A percentile compares a stretch with the other conserved stretches of the same genome.
These are phyloP conservation scores for Penicillium pulvis DNA, from an alignment of 495 filamentous ascomycete genomes.

Conservation along the genomic window DNA sequence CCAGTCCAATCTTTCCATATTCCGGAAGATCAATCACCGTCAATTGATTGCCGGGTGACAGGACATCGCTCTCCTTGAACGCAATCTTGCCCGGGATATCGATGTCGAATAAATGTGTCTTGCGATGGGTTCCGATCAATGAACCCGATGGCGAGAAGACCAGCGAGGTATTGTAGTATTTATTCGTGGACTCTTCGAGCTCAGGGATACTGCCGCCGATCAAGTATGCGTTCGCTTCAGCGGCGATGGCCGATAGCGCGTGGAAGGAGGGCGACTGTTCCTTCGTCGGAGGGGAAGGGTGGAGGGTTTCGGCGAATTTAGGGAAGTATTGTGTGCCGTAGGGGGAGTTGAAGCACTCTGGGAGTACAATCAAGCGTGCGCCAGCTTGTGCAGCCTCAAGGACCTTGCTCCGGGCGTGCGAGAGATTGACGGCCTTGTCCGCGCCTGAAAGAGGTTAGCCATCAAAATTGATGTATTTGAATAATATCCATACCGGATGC, in stretches of 20 bases:
- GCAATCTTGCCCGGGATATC: slow-evolving; percentile 92
- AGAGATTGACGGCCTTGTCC: slow-evolving; percentile 85
- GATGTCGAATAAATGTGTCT: slow-evolving; percentile 98
- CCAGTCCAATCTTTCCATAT: slow-evolving; percentile 81
- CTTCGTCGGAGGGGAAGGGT: slow-evolving; percentile 72
- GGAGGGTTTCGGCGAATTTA: slow-evolving; percentile 84
- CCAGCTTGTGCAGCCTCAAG: slow-evolving; percentile 75
- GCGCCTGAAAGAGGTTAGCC: slow-evolving; percentile 48
- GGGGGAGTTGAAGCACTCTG: slow-evolving; percentile 97
- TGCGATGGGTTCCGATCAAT: slow-evolving; percentile 85
- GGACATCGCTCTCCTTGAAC: slow-evolving; percentile 87
- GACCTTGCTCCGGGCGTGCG: slow-evolving; percentile 77
- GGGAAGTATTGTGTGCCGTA: slow-evolving; percentile 92
- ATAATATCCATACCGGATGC: slow-evolving; percentile 55
- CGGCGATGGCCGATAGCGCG: slow-evolving; percentile 76
- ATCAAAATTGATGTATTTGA: background rate
- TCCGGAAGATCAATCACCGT: slow-evolving; percentile 82
- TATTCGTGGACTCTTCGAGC: slow-evolving; percentile 59
- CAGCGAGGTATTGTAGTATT: slow-evolving; percentile 90
- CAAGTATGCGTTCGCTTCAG: slow-evolving; percentile 73
- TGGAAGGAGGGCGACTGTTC: slow-evolving; percentile 79
- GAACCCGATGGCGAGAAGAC: slow-evolving; percentile 76
- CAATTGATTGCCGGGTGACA: slow-evolving; percentile 77
- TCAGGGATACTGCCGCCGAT: slow-evolving; percentile 95
- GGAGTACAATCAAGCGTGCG: slow-evolving; percentile 63